A percentile compares a stretch with the other conserved stretches of the same genome.
Evolutionary conservation across 768 basidiomycete species (phyloP).

Genomic region (Boletus edulis): DNA sequence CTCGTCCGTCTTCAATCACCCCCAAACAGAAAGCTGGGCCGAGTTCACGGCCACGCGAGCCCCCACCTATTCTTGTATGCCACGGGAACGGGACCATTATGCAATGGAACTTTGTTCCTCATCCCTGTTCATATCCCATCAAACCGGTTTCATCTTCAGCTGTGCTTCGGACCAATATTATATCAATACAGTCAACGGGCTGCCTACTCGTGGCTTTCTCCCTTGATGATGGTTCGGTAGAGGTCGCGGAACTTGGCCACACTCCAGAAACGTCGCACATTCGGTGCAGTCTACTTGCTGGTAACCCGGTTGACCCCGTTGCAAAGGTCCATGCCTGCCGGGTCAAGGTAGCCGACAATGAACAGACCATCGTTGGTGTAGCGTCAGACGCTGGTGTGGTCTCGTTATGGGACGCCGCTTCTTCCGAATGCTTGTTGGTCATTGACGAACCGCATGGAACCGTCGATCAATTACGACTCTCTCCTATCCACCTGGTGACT

Average conservation of each 20-base stretch:
- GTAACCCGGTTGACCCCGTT: constrained; percentile 55
- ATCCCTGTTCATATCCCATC: constrained; percentile 30
- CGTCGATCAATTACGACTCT: constrained; percentile 60
- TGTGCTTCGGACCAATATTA: constrained; percentile 48
- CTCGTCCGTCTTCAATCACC: constrained; percentile 4
- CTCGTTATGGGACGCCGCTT: constrained; percentile 74
- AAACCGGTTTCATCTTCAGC: constrained; percentile 44
- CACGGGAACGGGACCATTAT: constrained; percentile 61
- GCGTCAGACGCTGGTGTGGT: constrained; percentile 66
- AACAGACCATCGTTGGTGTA: constrained; percentile 54
- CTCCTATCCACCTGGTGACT: constrained; percentile 47
- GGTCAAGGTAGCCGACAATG: constrained; percentile 48
- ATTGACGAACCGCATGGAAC: constrained; percentile 59
- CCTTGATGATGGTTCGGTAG: constrained; percentile 64
- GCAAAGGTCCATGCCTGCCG: constrained; percentile 52
- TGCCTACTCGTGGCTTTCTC: constrained; percentile 55
- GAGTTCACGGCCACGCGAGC: constrained; percentile 8
- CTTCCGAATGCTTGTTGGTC: constrained; percentile 59
- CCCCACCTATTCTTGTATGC: constrained; percentile 40
- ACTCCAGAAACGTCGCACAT: constrained; percentile 40
- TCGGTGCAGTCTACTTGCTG: constrained; percentile 54
- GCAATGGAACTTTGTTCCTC: constrained; percentile 43
- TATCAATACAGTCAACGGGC: constrained; percentile 47
- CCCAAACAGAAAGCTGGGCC: constrained; percentile 18
- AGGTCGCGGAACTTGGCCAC: constrained; percentile 54